Evolutionary conservation across 768 basidiomycete genomes (phyloP).

Genomic region (Tylopilus sp.): DNA sequence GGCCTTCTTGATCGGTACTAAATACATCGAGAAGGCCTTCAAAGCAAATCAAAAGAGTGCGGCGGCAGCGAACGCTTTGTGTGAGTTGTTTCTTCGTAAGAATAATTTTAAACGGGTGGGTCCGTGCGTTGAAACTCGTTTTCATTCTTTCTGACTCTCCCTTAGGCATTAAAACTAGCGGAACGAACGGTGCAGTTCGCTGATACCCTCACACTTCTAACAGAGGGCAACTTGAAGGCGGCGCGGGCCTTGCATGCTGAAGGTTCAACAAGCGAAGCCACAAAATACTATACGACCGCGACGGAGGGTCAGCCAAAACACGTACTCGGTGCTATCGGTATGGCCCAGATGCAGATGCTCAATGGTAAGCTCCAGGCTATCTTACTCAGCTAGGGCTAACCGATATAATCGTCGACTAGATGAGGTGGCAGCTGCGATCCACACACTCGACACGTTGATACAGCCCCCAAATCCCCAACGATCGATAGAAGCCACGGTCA

Average conservation of each 20-base stretch:
- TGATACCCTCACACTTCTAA: constrained; percentile 79
- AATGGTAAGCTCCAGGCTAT: constrained; percentile 53
- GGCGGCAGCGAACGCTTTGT: constrained; percentile 43
- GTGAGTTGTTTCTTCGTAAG: constrained; percentile 74
- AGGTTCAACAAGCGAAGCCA: constrained; percentile 47
- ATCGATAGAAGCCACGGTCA: constrained; percentile 80
- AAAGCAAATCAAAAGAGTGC: constrained; percentile 69
- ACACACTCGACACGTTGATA: constrained; percentile 75
- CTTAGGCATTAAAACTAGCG: constrained; percentile 84
- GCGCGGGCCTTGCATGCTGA: constrained; percentile 78
- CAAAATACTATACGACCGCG: neutral
- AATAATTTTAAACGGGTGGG: constrained; percentile 57
- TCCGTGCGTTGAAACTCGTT: constrained; percentile 9
- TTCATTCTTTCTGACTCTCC: neutral
- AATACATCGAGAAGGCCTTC: constrained; percentile 74
- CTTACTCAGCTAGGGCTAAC: neutral
- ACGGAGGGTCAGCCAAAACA: constrained; percentile 47
- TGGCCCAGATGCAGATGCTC: constrained; percentile 84
- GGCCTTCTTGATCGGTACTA: constrained; percentile 62
- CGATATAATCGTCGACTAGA: constrained; percentile 43
- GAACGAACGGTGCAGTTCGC: constrained; percentile 94
- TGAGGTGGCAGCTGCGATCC: constrained; percentile 81
- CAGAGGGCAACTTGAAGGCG: constrained; percentile 83
- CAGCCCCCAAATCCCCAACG: constrained; percentile 61
- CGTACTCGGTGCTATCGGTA: constrained; percentile 75